Percentiles rank a stretch among this genome's conserved stretches.
Evolutionary conservation across 2,329 filamentous ascomycete species (phyloP).

Genomic region (Daldinia eschscholtzii): DNA sequence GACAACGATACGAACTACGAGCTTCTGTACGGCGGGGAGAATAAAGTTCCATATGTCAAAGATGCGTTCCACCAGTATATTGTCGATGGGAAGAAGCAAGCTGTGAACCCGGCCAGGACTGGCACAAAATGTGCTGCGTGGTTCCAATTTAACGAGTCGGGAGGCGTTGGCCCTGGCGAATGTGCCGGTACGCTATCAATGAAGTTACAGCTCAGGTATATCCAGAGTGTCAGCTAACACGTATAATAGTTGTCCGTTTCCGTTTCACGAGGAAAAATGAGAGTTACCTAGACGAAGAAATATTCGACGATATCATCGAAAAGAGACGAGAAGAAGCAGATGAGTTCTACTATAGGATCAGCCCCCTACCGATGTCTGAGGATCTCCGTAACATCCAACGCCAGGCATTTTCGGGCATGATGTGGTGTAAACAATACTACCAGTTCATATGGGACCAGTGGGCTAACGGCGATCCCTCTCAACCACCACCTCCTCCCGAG

Average conservation of each 20-base stretch:
- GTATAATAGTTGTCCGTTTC: constrained; percentile 81
- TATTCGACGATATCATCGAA: constrained; percentile 92
- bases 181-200: constrained; percentile 81
- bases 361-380: constrained; percentile 91
- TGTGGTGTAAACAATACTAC: constrained; percentile 99
- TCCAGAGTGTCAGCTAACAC: constrained; percentile 28
- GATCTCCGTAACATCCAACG: constrained; percentile 95
- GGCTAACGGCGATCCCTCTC: constrained; percentile 91
- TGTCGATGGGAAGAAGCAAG: constrained; percentile 82
- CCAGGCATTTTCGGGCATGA: constrained; percentile 95
- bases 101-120: constrained; percentile 81
- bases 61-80: constrained; percentile 94
- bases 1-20: constrained; percentile 95
- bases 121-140: constrained; percentile 93
- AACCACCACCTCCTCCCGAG: constrained; percentile 85
- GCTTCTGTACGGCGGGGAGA: constrained; percentile 80
- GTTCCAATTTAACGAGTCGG: constrained; percentile 91
- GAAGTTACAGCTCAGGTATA: constrained; percentile 59
- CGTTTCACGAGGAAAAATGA: constrained; percentile 82
- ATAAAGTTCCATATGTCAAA: constrained; percentile 88
- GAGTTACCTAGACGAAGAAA: constrained; percentile 88
- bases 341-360: constrained; percentile 95
- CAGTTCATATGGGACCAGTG: constrained; percentile 98
- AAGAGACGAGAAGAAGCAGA: constrained; percentile 89
- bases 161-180: constrained; percentile 88